Evolutionary conservation across 441 rosid species (phyloP), one percentile per base, ranked within the genome.

Genomic region (Theobroma grandiflorum): DNA sequence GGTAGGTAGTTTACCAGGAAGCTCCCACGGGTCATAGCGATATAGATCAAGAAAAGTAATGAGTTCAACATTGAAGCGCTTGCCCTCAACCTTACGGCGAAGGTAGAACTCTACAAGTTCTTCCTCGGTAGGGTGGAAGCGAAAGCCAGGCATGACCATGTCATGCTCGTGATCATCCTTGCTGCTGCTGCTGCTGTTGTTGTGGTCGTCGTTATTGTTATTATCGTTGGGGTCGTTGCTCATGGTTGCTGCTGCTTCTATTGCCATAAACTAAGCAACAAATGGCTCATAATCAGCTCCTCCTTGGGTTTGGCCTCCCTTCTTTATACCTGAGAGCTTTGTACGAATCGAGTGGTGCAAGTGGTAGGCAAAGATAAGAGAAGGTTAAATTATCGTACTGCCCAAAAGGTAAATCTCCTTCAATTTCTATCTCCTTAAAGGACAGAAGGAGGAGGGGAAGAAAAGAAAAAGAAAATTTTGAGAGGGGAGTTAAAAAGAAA

Each of bases 71-170:
- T 95, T 95, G 91, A 97, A 97, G 42, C 92, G 97, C 82, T 97
- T 97, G 91, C 99, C 99, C 93, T 97, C 98, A 0, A 97, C 98
- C 93, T 97, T 97, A 82, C 99, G 98, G 89, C 99, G 99, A 86
- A 97, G 99, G 89, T 97, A 97, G 89, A 97, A 97, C 88, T 95
- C 98, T 2, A 97, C 96, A 4, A 97, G 98, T 78, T 97, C 99
- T 86, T 97, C 99, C 84, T 97, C 99, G 0, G 99, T 97, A 6
- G 99, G 99, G 66, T 95, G 99, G 88, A 97, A 97, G 4, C 99
- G 88, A 85, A 97, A 97, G 8, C 99, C 99, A 0, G 99, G 99
- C 99, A 97, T 95, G 50, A 97, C 98, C 93, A 94, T 87, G 87
- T 97, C 99, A 4, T 95, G 93, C 35, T 97, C 99, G 72, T 97